Evolutionary conservation across 2,329 filamentous ascomycete genomes (phyloP), one percentile per base, ranked within the genome.

Genomic region (Fusarium camptoceras): DNA sequence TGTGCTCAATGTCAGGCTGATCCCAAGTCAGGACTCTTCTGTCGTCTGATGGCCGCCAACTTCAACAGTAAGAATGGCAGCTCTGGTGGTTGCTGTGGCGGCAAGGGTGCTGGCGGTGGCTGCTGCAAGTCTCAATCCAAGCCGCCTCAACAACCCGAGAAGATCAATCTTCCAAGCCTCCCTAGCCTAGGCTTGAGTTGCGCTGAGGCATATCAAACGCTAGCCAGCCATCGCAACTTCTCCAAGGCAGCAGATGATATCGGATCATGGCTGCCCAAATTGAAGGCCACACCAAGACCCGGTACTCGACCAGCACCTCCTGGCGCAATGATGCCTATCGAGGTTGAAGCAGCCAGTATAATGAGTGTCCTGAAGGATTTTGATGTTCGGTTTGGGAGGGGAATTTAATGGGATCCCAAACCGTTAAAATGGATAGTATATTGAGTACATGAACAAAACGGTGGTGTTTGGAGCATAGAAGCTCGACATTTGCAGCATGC

Each of bases 291-390:
- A 0, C 85, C 85, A 4, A 77, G 80, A 47, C 72, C 64, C 6
- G 72, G 74, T 12, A 44, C 64, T 66, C 74, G 67, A 67, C 73
- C 74, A 76, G 60, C 72, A 30, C 58, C 80, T 53, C 76, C 78
- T 57, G 78, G 78, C 56, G 80, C 81, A 65, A 83, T 83, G 58
- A 85, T 86, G 43, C 89, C 92, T 2, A 89, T 94, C 73, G 92
- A 94, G 77, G 91, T 94, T 18, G 92, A 94, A 80, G 91, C 92
- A 9, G 92, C 92, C 1, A 94, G 92, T 78, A 93, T 94, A 57
- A 94, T 94, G 92, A 91, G 91, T 43, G 92, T 94, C n/a, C 81
- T 94, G 64, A 92, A 92, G 78, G 90, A 92, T 68, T 94, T 94
- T 80, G 92, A 94, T 75, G 85, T 93, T 51, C 83, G 92, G 56